These are phyloP conservation scores for Eleusine indica DNA, from an alignment of 176 grass and related monocot genomes.

Conservation along the genomic window DNA sequence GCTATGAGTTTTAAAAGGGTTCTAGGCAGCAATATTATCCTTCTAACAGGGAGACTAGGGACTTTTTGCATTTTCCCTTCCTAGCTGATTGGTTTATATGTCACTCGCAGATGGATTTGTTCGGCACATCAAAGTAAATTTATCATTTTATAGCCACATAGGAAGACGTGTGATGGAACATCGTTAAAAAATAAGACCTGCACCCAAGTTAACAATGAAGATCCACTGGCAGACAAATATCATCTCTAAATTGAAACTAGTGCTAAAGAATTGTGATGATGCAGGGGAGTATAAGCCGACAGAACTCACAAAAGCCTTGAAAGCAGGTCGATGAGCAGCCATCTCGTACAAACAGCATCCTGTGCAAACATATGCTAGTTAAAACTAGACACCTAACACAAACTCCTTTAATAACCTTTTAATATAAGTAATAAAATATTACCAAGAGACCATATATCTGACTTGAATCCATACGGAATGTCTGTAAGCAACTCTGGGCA, in stretches of 20 bases:
- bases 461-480: conserved; percentile 99
- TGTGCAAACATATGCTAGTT: conserved; percentile 40
- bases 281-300: conserved; percentile 8
- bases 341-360: conserved; percentile 99
- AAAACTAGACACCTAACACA: conserved; percentile 20
- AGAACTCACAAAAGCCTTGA: conserved; percentile 98
- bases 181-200: too few species aligned
- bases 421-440: conserved; percentile 36
- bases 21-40: conserved; percentile 19
- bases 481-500: conserved; percentile 96
- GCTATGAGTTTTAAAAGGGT: conserved; percentile 1
- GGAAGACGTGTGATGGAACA: background rate
- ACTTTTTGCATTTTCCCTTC: conserved; percentile 6
- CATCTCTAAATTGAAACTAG: conserved; percentile 5
- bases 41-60: background rate
- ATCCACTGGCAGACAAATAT: conserved; percentile 25
- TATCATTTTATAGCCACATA: background rate
- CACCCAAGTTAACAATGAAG: background rate
- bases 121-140: conserved; percentile 16
- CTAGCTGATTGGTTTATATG: background rate
- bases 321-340: conserved; percentile 95
- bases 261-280: background rate
- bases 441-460: conserved; percentile 99
- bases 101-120: background rate
- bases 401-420: conserved; percentile 30